phyloP scores from a whole-genome alignment of 2,329 filamentous ascomycete genomes.

The Leptographium galeiforme region DNA sequence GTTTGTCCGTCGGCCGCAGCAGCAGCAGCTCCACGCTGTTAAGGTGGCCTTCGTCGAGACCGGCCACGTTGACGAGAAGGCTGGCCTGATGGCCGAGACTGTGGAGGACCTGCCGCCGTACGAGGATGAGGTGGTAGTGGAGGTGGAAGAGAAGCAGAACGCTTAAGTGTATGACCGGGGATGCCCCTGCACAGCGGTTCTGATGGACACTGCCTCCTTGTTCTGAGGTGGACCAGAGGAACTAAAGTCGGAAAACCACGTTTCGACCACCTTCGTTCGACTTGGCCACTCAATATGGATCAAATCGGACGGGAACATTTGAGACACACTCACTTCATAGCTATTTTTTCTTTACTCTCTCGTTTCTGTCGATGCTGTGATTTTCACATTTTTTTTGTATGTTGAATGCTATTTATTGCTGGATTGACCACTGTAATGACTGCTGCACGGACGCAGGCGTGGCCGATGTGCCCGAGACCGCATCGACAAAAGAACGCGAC shows the following conservation, averaged over 20 bases:
- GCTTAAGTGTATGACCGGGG: not conserved
- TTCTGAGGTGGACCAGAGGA: not conserved
- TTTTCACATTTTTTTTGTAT: not conserved
- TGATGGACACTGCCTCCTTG: not conserved
- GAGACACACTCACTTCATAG: not conserved
- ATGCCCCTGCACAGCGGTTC: no score
- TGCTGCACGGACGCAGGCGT: not conserved
- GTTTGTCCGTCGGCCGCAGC: slow-evolving; percentile 33
- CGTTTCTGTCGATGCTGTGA: not conserved
- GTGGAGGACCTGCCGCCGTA: slow-evolving; percentile 7
- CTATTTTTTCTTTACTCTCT: not conserved
- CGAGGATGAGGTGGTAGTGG: slow-evolving; percentile 14
- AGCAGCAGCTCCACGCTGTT: slow-evolving; percentile 10
- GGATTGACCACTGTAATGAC: not conserved
- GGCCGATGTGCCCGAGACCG: not conserved
- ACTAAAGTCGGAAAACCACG: not conserved
- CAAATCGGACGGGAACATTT: not conserved
- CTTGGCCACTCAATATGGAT: not conserved
- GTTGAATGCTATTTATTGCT: not conserved
- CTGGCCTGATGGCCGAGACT: slow-evolving; percentile 28
- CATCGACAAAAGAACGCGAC: not conserved
- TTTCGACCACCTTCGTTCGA: not conserved
- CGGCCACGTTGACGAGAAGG: slow-evolving; percentile 32
- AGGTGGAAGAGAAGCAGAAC: not conserved
- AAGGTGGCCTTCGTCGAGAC: slow-evolving; percentile 25